Percentiles rank a stretch among this genome's conserved stretches.
phyloP scores from a whole-genome alignment of 2,329 filamentous ascomycete species.

The Proliferodiscus dingleyae region DNA sequence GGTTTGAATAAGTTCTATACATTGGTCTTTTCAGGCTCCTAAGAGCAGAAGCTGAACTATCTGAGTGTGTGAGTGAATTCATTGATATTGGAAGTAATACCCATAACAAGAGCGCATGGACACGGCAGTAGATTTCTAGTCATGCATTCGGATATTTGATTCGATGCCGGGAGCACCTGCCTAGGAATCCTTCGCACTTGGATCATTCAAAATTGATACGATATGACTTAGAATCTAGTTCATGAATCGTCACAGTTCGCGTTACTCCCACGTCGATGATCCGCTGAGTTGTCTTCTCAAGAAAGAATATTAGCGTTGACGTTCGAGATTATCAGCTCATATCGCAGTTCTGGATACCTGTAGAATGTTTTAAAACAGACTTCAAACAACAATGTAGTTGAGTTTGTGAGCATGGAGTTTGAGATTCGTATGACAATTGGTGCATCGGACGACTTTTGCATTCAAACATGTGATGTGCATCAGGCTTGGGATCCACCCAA shows the following conservation, averaged over 20 bases:
- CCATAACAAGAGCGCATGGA: not conserved
- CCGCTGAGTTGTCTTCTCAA: no score
- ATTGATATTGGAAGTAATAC: no score
- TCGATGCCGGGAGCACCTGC: not conserved
- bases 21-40: constrained; percentile 7
- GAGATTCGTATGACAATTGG: constrained; percentile 9
- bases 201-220: no score
- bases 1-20: constrained; percentile 9
- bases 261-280: no score
- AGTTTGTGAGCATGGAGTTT: constrained; percentile 5
- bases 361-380: constrained; percentile 11
- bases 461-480: constrained; percentile 1
- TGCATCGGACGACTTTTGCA: constrained; percentile 11
- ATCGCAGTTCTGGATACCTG: not conserved
- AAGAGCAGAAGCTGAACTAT: constrained; percentile 6
- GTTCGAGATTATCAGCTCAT: no score
- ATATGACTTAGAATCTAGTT: no score
- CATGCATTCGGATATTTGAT: not conserved
- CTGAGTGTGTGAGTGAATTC: constrained; percentile 11
- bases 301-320: no score
- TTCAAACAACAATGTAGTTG: constrained; percentile 1
- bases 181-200: not conserved
- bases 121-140: not conserved
- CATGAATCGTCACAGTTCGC: no score
- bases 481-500: constrained; percentile 1